Evolutionary conservation across 768 basidiomycete species (phyloP), one percentile per base, ranked within the genome.

Genomic region (Mycena rosella): DNA sequence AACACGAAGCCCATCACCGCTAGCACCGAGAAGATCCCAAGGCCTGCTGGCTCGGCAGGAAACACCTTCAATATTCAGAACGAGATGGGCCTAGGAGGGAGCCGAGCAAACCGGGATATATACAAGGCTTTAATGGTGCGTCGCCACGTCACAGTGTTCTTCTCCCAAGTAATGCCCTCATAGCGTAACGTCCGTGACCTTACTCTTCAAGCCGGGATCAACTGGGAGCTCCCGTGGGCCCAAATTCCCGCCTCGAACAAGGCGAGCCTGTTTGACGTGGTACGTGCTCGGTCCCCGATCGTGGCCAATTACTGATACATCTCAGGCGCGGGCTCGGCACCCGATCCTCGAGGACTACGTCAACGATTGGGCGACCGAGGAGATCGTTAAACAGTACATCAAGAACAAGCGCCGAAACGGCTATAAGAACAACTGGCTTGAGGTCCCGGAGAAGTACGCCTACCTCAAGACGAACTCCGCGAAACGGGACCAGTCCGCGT

Each of bases 321-420:
- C 26, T 2, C 8, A 63, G 62, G 62, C 62, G 0, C 22, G 42
- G 22, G 26, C 47, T 2, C 30, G 20, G 0, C 62, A 63, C 34
- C 62, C 54, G 1, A 47, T 47, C 44, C 54, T 63, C 5, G 53
- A 9, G 6, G n/a, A 34, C 2, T 63, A 27, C 13, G 27, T 34
- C 13, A 73, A 74, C 49, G 73, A 76, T 44, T 77, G 73, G 75
- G 76, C 76, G 1, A 77, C 73, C 1, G 68, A 77, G 42, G 72
- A 62, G 2, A 61, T 75, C 20, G 59, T 69, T 3, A 59, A 60
- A 24, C 76, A 75, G 45, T 74, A 44, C 38, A 60, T 73, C 20
- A 65, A 67, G 22, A 75, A 75, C 36, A 68, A 68, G 29, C 60
- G 67, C 10, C 58, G 60, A 18, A 56, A 65, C 30, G 36, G 52